Base-by-base conservation (phyloP, 176 grass and related monocot species). In the Oropetium thomaeum region DNA sequence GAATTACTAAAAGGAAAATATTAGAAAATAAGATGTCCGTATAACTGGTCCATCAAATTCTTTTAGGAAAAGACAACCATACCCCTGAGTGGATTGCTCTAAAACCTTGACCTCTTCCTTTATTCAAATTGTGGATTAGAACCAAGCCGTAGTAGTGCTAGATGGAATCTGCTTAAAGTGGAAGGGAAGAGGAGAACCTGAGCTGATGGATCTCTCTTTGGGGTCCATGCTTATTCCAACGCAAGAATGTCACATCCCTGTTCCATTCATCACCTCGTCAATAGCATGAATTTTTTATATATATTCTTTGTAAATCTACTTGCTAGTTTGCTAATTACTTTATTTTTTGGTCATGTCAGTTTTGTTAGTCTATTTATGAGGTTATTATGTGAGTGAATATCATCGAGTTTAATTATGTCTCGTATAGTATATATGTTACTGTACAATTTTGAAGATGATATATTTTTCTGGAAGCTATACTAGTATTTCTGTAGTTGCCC, bases 131-230 rank as follows among this genome's bases (percentile, higher is more conserved):
- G 79, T 78, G 74, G 79, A 78, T 87, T 73, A 73, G 85, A 77
- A 78, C 79, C 85, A 59, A 82, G 51, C 14, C 59, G 25, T 67
- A 39, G 53, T 75, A 81, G 85, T 92, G 70, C 37, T 28, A 34
- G 25, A 28, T 54, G 73, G 87, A 90, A 84, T 78, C 77, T 83
- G 54, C 77, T 70, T 40, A 68, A 82, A 85, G 65, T 66, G 67
- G 62, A 67, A 84, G 78, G 73, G 57, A 69, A 45, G 83, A 38
- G 51, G 74, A 82, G 79, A 73, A 87, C 73, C 74, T 81, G 34
- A 82, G 73, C 81, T 52, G 85, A 74, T 83, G 88, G 87, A 88
- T 94, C 82, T 71, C 40, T 55, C 26, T 49, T 33, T 65, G 40
- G 25, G 67, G 39, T 73, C 67, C 85, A 87, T 58, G 78, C 79